Evolutionary conservation across 768 basidiomycete genomes (phyloP), one percentile per base, ranked within the genome.

Genomic region (Agaricus sinodeliciosus): DNA sequence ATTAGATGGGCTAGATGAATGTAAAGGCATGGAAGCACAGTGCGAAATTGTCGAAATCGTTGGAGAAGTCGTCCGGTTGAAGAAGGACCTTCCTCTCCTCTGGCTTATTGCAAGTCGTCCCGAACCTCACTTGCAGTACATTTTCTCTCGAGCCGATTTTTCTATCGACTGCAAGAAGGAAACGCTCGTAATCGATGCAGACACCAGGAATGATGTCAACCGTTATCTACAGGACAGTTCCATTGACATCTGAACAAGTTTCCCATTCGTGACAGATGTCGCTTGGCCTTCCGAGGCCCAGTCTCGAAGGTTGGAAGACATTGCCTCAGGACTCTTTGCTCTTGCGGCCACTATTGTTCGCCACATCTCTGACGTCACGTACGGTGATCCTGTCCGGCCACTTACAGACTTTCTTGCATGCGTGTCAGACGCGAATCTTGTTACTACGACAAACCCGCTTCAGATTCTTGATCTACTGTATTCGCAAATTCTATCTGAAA

Each of bases 1-100:
- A 1, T 16, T 57, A 6, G 56, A 57, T 31, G 56, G 51, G 2
- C 31, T 57, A 3, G 56, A 57, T 28, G 56, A 57, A 35, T 57
- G 56, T 36, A n/a, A 45, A 0, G 48, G 47, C 3, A 27, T 22
- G 4, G 19, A 43, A 1, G 18, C 35, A 12, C 51, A 49, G 36
- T 22, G 43, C 9, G 51, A 47, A 3, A n/a, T 53, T 5, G 34
- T 53, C 26, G 43, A 6, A 43, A 47, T 31, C 0, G 11, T 31
- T 31, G 31, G 31, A 31, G 31, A 31, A 0, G 7, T 31, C 1
- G 31, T 31, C 11, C 31, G 31, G 11, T 11, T 31, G 31, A 31
- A 31, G 11, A 31, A 31, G 31, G 31, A 31, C 31, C 31, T 31
- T 31, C 31, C 31, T 31, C 31, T 31, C 11, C 31, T 7, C 31